Percentiles rank a stretch among this genome's conserved stretches.
Conservation (phyloP, 2,329 filamentous ascomycete genomes). For the Lasiodiplodia sp. region DNA sequence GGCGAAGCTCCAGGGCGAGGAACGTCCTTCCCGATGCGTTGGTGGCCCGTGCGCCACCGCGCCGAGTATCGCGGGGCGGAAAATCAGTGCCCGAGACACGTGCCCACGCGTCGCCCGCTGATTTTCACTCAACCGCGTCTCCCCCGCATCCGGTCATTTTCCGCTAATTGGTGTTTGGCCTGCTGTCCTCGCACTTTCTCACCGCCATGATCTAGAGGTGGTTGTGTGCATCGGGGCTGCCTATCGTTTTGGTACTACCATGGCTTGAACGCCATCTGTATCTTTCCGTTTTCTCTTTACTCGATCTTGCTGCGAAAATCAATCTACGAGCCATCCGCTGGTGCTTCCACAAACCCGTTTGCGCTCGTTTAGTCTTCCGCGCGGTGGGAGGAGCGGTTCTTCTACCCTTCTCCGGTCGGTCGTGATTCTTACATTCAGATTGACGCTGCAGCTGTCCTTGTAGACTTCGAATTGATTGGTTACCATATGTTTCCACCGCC, state of each 20-base stretch:
- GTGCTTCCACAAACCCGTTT: too few relatives aligned
- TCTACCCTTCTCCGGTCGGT: background rate
- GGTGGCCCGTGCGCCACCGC: background rate
- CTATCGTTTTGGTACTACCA: background rate
- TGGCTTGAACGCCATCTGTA: background rate
- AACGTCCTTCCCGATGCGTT: constrained; percentile 5
- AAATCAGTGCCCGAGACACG: background rate
- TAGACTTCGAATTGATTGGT: background rate
- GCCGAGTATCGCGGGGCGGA: background rate
- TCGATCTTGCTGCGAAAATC: background rate
- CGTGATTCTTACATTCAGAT: background rate
- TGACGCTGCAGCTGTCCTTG: background rate
- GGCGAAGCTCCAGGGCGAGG: constrained; percentile 7
- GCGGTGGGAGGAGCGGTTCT: too few relatives aligned
- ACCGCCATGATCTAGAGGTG: background rate
- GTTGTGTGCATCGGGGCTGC: background rate
- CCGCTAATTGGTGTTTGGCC: background rate
- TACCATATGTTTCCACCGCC: background rate
- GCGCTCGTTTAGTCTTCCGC: too few relatives aligned
- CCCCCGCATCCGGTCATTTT: background rate
- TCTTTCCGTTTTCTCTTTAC: background rate
- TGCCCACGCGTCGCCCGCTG: constrained; percentile 5
- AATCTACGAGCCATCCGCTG: background rate
- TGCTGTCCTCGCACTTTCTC: background rate
- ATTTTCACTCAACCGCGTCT: background rate